Conservation (phyloP, 805 yeast species). For the Saturnispora gosingensis region DNA sequence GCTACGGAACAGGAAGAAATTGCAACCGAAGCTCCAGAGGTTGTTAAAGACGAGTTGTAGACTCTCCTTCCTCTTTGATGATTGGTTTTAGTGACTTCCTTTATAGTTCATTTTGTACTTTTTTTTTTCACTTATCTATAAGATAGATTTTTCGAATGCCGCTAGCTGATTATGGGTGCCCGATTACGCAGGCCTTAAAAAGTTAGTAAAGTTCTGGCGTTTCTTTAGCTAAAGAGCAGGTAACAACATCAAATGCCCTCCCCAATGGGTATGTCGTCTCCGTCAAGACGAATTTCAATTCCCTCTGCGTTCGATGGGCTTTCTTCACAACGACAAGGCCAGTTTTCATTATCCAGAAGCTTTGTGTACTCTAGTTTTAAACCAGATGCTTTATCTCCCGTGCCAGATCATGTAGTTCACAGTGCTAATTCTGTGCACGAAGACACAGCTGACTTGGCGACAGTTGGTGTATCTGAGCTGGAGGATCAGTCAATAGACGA, state of each 20-base stretch:
- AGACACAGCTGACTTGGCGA: conserved; percentile 48
- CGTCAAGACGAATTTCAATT: not conserved
- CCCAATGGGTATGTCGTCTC: not conserved
- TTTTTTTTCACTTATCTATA: not conserved
- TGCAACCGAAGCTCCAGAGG: conserved; percentile 10
- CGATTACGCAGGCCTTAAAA: not conserved
- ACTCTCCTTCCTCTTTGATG: not conserved
- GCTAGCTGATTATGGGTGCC: not conserved
- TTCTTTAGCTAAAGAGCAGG: not conserved
- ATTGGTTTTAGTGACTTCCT: not conserved
- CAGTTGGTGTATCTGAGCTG: conserved; percentile 40
- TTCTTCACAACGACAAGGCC: not conserved
- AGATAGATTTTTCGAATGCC: not conserved
- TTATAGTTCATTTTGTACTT: not conserved
- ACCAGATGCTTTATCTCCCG: conserved; percentile 16
- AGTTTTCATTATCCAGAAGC: conserved; percentile 29
- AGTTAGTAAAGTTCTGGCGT: not conserved
- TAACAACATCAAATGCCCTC: not conserved
- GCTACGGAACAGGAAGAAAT: not conserved
- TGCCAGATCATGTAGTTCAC: conserved; percentile 25
- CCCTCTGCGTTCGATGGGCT: not conserved
- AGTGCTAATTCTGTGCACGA: conserved; percentile 44
- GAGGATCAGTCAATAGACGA: conserved; percentile 10
- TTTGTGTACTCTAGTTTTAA: conserved; percentile 30
- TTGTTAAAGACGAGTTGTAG: conserved; percentile 30